A percentile compares a stretch with the other conserved stretches of the same genome.
Evolutionary conservation across 306 rosid genomes (phyloP).

Genomic region (Notholithocarpus densiflorus): DNA sequence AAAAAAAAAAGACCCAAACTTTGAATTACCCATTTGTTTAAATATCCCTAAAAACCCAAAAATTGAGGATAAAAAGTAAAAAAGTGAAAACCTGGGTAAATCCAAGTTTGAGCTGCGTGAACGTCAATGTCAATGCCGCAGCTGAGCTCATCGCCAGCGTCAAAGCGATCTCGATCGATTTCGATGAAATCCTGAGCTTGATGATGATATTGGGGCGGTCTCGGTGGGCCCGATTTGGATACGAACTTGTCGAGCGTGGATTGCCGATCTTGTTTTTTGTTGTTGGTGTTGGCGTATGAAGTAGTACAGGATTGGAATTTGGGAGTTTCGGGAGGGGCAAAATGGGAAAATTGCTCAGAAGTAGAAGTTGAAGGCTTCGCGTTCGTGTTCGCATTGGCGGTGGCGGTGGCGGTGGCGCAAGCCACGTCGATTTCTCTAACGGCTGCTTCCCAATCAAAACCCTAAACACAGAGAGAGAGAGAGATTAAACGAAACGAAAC

Average conservation of each 20-base stretch:
- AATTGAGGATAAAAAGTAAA: neutral
- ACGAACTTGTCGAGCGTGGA: constrained; percentile 57
- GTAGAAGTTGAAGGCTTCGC: neutral
- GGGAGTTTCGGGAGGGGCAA: constrained; percentile 3
- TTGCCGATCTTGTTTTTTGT: constrained; percentile 35
- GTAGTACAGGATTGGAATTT: too few species aligned
- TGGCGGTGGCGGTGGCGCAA: constrained; percentile 22
- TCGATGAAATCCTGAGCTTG: neutral
- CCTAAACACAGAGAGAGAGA: constrained; percentile 30
- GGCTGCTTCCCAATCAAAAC: constrained; percentile 90
- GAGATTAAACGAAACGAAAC: neutral
- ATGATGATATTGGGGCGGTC: constrained; percentile 3
- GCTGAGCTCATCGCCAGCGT: constrained; percentile 16
- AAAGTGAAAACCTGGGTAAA: constrained; percentile 61
- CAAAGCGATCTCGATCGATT: constrained; percentile 7
- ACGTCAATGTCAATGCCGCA: constrained; percentile 43
- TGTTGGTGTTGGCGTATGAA: too few species aligned
- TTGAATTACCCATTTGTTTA: neutral
- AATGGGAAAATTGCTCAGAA: neutral
- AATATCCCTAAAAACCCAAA: neutral
- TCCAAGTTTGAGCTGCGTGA: constrained; percentile 87
- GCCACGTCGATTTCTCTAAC: constrained; percentile 58
- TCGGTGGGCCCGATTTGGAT: constrained; percentile 25
- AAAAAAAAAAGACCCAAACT: neutral
- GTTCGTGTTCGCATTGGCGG: too few species aligned